A percentile compares a stretch with the other conserved stretches of the same genome.
These are phyloP conservation scores for Asterionellopsis glacialis DNA, from an alignment of 108 stramenopile genomes.

Conservation along the genomic window DNA sequence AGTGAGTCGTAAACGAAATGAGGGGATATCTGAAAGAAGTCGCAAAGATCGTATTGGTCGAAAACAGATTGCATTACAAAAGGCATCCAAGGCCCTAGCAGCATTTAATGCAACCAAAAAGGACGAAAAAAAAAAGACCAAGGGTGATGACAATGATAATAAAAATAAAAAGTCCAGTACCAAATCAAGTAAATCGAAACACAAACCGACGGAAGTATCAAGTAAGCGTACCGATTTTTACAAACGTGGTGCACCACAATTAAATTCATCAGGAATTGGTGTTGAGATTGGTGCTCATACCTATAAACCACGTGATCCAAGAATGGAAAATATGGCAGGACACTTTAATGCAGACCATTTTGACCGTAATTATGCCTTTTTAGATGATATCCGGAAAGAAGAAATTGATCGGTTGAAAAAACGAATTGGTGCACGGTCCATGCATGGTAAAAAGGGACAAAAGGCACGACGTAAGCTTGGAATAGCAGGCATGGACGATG, in stretches of 20 bases:
- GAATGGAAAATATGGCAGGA: slow-evolving; percentile 60
- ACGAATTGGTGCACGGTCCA: slow-evolving; percentile 57
- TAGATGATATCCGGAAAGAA: slow-evolving; percentile 67
- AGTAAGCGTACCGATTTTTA: slow-evolving; percentile 70
- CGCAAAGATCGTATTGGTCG: slow-evolving; percentile 8
- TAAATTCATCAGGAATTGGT: slow-evolving; percentile 78
- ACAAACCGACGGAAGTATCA: slow-evolving; percentile 81
- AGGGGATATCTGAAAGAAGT: slow-evolving; percentile 2
- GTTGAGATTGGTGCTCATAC: slow-evolving; percentile 78
- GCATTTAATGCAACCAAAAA: slow-evolving; percentile 4
- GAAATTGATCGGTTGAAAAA: slow-evolving; percentile 65
- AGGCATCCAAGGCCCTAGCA: slow-evolving; percentile 17
- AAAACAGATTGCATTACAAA: slow-evolving; percentile 19
- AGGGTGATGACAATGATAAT: slow-evolving; percentile 14
- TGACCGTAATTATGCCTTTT: slow-evolving; percentile 68
- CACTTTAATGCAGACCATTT: slow-evolving; percentile 71
- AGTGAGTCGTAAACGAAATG: slow-evolving; percentile 10
- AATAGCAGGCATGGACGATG: slow-evolving; percentile 35
- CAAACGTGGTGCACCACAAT: slow-evolving; percentile 41
- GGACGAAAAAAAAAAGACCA: slow-evolving; percentile 4
- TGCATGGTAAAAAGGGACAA: slow-evolving; percentile 70
- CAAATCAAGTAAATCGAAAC: slow-evolving; percentile 51
- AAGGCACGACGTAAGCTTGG: slow-evolving; percentile 52
- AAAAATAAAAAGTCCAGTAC: slow-evolving; percentile 1
- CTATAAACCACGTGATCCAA: slow-evolving; percentile 82